A percentile compares a stretch with the other conserved stretches of the same genome.
phyloP scores from a whole-genome alignment of 2,329 filamentous ascomycete genomes.

The Emydomyces testavorans region DNA sequence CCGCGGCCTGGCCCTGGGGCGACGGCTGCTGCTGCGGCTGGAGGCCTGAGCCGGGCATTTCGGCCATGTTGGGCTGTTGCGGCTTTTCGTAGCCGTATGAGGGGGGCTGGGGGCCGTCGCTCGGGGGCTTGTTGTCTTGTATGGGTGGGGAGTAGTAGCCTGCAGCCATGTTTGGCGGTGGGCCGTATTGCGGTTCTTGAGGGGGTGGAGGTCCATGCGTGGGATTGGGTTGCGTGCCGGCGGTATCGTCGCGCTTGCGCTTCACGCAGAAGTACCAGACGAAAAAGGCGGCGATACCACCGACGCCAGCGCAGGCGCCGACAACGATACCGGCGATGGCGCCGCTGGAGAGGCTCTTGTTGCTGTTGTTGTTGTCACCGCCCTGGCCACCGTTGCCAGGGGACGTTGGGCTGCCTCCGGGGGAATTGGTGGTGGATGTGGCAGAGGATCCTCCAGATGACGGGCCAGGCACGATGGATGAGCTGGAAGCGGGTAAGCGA shows the following conservation, averaged over 20 bases:
- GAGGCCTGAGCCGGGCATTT: slow-evolving; percentile 14
- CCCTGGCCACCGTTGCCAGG: neutral
- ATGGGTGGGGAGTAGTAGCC: slow-evolving; percentile 15
- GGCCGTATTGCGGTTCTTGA: slow-evolving; percentile 1
- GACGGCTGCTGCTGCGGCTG: slow-evolving; percentile 5
- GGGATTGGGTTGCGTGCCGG: neutral
- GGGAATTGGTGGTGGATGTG: neutral
- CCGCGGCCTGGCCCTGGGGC: slow-evolving; percentile 1
- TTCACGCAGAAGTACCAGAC: slow-evolving; percentile 15
- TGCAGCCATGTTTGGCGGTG: slow-evolving; percentile 1
- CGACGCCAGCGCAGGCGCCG: slow-evolving; percentile 15
- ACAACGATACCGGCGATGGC: slow-evolving; percentile 17
- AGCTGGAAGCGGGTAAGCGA: neutral
- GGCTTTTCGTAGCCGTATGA: slow-evolving; percentile 12
- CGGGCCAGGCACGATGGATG: neutral
- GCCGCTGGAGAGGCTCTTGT: slow-evolving; percentile 11
- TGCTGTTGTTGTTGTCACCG: neutral
- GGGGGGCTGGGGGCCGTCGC: slow-evolving; percentile 10
- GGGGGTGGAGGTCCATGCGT: neutral
- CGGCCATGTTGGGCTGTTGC: slow-evolving; percentile 8
- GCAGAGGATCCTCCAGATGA: neutral
- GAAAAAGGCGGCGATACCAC: slow-evolving; percentile 11
- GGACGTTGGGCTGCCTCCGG: no score
- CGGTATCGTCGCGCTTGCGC: slow-evolving; percentile 9
- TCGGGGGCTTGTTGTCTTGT: slow-evolving; percentile 12